A percentile compares a stretch with the other conserved stretches of the same genome.
Evolutionary conservation across 495 filamentous ascomycete genomes (phyloP).

Genomic region (Xylaria intraflava): DNA sequence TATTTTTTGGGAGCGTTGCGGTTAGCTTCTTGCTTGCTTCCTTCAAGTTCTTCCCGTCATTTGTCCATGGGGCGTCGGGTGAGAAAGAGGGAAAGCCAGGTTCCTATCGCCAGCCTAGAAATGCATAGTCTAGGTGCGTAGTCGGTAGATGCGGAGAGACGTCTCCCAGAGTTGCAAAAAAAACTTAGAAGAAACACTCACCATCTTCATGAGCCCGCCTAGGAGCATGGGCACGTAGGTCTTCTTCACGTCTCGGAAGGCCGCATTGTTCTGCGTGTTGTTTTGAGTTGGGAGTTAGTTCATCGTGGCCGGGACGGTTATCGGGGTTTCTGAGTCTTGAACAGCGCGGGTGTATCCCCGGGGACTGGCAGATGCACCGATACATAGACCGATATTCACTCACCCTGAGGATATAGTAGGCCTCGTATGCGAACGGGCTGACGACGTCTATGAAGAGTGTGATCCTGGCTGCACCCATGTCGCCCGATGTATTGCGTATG

Average conservation of each 20-base stretch:
- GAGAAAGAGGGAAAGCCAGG: neutral
- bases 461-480: constrained; percentile 52
- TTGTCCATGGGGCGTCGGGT: neutral
- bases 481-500: neutral
- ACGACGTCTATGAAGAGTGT: constrained; percentile 63
- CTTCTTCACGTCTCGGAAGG: constrained; percentile 54
- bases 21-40: neutral
- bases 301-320: no score
- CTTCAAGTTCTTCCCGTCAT: neutral
- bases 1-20: neutral
- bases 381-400: constrained; percentile 12
- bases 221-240: constrained; percentile 64
- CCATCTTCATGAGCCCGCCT: constrained; percentile 59
- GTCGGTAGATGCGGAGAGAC: no score
- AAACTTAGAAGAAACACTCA: constrained; percentile 6
- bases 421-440: constrained; percentile 64
- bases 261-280: constrained; percentile 47
- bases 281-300: neutral
- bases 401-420: constrained; percentile 57
- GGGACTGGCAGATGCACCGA: neutral
- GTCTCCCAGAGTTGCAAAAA: no score
- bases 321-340: no score
- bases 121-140: no score
- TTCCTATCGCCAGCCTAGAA: neutral
- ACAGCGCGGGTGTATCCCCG: no score